Percentiles rank a stretch among this genome's conserved stretches.
phyloP scores from a whole-genome alignment of 257 asterid genomes.

The Euphrasia confusa region DNA sequence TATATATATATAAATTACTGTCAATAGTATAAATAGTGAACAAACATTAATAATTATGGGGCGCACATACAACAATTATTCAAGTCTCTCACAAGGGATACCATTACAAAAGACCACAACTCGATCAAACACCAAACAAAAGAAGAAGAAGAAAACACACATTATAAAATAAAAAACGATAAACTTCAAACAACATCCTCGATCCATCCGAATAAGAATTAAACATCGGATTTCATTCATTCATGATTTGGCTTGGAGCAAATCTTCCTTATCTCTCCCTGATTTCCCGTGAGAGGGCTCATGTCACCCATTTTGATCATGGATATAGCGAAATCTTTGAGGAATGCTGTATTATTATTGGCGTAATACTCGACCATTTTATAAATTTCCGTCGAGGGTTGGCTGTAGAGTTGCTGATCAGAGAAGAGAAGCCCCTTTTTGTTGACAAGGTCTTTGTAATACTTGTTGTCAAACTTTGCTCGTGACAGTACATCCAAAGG shows the following conservation, averaged over 20 bases:
- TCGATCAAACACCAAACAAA: no score
- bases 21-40: no score
- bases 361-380: slow-evolving; percentile 29
- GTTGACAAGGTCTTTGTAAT: slow-evolving; percentile 30
- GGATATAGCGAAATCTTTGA: slow-evolving; percentile 33
- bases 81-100: no score
- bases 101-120: no score
- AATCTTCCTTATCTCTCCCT: slow-evolving; percentile 35
- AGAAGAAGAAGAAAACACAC: no score
- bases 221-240: no score
- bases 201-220: no score
- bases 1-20: no score
- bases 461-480: slow-evolving; percentile 27
- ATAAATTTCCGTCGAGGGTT: slow-evolving; percentile 28
- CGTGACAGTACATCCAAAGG: slow-evolving; percentile 35
- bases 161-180: no score
- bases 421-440: slow-evolving; percentile 39
- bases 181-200: no score
- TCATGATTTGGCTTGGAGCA: slow-evolving; percentile 4
- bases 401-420: slow-evolving; percentile 35
- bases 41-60: no score
- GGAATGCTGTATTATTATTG: slow-evolving; percentile 26
- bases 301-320: slow-evolving; percentile 50
- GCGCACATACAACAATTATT: no score
- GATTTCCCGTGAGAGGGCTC: slow-evolving; percentile 40